Conservation (phyloP, 331 rosid species). For the Quercus phellos region DNA sequence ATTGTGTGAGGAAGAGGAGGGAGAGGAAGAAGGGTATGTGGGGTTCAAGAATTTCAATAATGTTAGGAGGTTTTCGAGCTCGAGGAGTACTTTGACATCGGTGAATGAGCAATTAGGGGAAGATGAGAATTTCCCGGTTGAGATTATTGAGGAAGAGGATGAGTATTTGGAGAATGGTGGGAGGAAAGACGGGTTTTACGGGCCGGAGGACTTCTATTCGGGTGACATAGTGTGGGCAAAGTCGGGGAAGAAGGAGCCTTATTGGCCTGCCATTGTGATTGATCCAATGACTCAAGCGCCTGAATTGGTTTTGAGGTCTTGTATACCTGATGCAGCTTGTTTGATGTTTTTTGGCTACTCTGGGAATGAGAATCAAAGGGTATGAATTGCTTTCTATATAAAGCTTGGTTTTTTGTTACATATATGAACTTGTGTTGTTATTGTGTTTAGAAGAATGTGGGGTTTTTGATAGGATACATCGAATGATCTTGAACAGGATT, state of each 20-base stretch:
- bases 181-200: constrained; percentile 58
- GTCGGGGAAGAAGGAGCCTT: constrained; percentile 89
- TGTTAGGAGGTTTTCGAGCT: constrained; percentile 41
- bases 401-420: constrained; percentile 12
- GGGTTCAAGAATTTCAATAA: constrained; percentile 39
- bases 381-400: constrained; percentile 24
- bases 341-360: constrained; percentile 95
- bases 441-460: constrained; percentile 16
- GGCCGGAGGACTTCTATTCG: constrained; percentile 92
- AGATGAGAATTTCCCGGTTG: constrained; percentile 40
- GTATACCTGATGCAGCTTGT: constrained; percentile 88
- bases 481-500: constrained; percentile 67
- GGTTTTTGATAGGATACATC: constrained; percentile 28
- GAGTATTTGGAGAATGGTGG: constrained; percentile 33
- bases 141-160: constrained; percentile 37
- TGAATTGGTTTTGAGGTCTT: constrained; percentile 86
- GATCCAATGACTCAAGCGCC: constrained; percentile 95
- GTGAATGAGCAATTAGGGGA: constrained; percentile 37
- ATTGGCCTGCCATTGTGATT: constrained; percentile 98
- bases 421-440: constrained; percentile 7
- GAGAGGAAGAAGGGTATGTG: constrained; percentile 20
- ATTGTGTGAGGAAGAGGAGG: constrained; percentile 47
- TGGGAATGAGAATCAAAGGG: constrained; percentile 78
- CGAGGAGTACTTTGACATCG: constrained; percentile 35
- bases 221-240: constrained; percentile 97